A percentile compares a stretch with the other conserved stretches of the same genome.
Evolutionary conservation across 306 rosid genomes (phyloP).

Genomic region (Cucumis sativus): Cucumber_9930_V3 NC_026657.2:27331001-27331500

Average conservation of each 20-base stretch:
- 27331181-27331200: neutral
- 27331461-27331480: too few species aligned
- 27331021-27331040: neutral
- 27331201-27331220: neutral
- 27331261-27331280: neutral
- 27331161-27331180: neutral
- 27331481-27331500: too few species aligned
- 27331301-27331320: too few species aligned
- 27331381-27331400: too few species aligned
- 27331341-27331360: too few species aligned
- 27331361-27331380: too few species aligned
- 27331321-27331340: too few species aligned
- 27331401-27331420: too few species aligned
- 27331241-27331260: neutral
- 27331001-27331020: neutral
- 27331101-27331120: neutral
- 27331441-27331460: neutral
- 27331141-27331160: too few species aligned
- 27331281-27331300: too few species aligned
- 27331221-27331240: neutral
- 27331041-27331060: neutral
- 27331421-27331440: too few species aligned
- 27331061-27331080: too few species aligned
- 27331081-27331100: neutral
- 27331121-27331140: neutral